Evolutionary conservation across 306 rosid genomes (phyloP).

Genomic region (Vigna hirtella): DNA sequence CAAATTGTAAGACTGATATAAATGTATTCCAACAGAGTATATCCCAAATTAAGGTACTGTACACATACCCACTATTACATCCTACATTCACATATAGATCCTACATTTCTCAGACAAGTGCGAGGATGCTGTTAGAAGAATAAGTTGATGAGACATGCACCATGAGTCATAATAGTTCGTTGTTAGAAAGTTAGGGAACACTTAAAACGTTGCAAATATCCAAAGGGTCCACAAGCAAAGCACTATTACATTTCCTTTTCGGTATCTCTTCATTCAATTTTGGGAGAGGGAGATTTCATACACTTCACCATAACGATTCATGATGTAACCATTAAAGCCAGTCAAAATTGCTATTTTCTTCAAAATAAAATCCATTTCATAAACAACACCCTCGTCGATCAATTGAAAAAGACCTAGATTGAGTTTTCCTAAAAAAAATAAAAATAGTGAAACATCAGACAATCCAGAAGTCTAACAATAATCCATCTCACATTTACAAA

Average conservation of each 20-base stretch:
- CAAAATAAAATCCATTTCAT: background rate
- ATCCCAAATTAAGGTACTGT: no score
- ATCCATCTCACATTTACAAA: background rate
- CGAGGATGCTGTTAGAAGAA: background rate
- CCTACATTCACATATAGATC: background rate
- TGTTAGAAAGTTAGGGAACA: conserved; percentile 24
- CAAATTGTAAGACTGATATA: no score
- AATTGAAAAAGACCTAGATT: conserved; percentile 12
- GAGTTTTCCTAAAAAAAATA: background rate
- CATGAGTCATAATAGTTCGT: conserved; percentile 28
- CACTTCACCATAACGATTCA: conserved; percentile 19
- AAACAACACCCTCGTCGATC: conserved; percentile 21
- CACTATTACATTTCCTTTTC: conserved; percentile 43
- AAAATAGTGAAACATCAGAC: background rate
- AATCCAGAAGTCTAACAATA: conserved; percentile 8
- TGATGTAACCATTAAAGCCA: conserved; percentile 15
- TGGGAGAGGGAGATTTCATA: conserved; percentile 20
- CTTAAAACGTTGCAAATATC: conserved; percentile 3
- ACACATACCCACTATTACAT: background rate
- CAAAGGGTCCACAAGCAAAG: conserved; percentile 37
- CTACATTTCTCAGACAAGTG: background rate
- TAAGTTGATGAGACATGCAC: conserved; percentile 23
- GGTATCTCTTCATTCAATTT: conserved; percentile 16
- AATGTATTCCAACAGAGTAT: no score
- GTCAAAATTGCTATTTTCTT: conserved; percentile 10